phyloP scores from a whole-genome alignment of 2,329 filamentous ascomycete genomes.

The Didymella sp. region DNA sequence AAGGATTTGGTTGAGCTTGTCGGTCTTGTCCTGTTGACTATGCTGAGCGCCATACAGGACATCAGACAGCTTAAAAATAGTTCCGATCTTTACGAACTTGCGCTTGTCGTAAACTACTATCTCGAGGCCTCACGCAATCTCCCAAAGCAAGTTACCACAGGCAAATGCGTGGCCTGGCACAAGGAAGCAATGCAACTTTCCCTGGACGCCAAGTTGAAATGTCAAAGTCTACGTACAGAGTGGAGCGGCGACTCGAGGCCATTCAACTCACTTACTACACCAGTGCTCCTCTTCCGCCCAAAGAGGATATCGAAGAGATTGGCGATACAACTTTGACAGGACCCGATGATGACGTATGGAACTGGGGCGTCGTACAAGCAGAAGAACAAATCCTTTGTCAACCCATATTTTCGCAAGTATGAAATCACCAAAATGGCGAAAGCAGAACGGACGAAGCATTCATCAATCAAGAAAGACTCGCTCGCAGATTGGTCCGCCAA shows the following conservation, averaged over 20 bases:
- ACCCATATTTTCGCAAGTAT: not conserved
- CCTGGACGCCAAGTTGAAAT: not conserved
- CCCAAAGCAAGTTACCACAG: not conserved
- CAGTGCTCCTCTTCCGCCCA: not conserved
- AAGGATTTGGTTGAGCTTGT: not conserved
- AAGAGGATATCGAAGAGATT: not conserved
- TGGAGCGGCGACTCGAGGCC: no score
- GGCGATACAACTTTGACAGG: not conserved
- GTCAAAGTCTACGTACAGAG: no score
- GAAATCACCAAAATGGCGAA: not conserved
- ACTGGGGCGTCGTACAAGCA: not conserved
- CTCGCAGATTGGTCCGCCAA: constrained; percentile 16
- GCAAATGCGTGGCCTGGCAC: not conserved
- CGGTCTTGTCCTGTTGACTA: not conserved
- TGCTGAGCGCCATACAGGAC: not conserved
- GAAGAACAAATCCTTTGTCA: not conserved
- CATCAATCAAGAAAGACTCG: constrained; percentile 24
- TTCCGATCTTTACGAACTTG: not conserved
- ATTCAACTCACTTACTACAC: no score
- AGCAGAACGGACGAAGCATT: constrained; percentile 14
- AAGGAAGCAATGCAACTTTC: not conserved
- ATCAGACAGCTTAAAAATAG: no score
- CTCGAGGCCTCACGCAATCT: not conserved
- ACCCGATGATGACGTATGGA: not conserved
- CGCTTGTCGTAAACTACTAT: not conserved